Evolutionary conservation across 495 filamentous ascomycete genomes (phyloP), one percentile per base, ranked within the genome.

Genomic region (Jackrogersella minutella): DNA sequence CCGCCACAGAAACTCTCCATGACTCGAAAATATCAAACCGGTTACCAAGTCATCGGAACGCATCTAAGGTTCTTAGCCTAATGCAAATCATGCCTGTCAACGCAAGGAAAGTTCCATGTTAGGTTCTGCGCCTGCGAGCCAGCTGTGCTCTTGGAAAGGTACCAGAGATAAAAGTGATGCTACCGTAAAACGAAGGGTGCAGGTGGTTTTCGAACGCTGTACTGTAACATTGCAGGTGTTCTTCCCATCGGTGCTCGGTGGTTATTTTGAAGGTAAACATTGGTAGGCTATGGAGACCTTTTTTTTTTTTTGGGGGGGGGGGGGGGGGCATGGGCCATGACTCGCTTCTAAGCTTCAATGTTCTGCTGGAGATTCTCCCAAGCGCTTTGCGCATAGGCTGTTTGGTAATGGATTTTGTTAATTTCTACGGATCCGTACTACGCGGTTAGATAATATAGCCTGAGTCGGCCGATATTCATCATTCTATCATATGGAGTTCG

Each of bases 41-140:
- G 33, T 56, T 69, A 64, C 59, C 59, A 60, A 60, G 33, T 28
- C 60, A 33, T 54, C 50, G 60, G 66, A 30, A 69, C 41, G 55
- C 55, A 46, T 41, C 50, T 62, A 46, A 57, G 36, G 56, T 51
- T 41, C 30, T 43, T 69, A 64, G 60, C 50, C 28, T 64, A 24
- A 60, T 60, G 59, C 59, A 53, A 64, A 58, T 60, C 59, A 64
- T 60, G 49, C 54, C 34, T 64, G 55, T 64, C 60, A 64, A 37
- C 7, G 41, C 22, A 40, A 44, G 50, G 50, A 36, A 58, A 56
- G 22, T 36, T 34, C 33, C 40, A 24, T 40, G 40, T 34, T 36
- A 59, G 39, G 39, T 34, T 59, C 44, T 52, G 31, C 31, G 19
- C n/a, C n/a, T n/a, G n/a, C n/a, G n/a, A 44, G 47, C 16, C 19